phyloP scores from a whole-genome alignment of 2,329 filamentous ascomycete species.

The Pseudogymnoascus sp. region DNA sequence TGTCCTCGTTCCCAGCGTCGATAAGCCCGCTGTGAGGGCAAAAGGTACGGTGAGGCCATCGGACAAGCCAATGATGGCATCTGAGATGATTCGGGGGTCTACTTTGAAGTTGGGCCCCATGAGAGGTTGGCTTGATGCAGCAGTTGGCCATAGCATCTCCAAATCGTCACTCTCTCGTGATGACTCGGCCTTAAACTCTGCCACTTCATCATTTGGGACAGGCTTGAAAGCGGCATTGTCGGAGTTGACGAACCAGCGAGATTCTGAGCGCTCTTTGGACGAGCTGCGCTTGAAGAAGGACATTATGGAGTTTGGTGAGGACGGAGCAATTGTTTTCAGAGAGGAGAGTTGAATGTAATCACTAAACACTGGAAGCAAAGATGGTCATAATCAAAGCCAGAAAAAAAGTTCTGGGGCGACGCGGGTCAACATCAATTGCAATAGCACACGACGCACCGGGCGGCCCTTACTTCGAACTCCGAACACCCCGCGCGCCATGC shows the following conservation, averaged over 20 bases:
- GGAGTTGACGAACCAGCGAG: background rate
- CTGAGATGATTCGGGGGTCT: constrained; percentile 33
- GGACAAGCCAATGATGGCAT: constrained; percentile 52
- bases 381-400: background rate
- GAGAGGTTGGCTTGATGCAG: background rate
- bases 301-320: background rate
- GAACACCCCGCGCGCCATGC: background rate
- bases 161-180: background rate
- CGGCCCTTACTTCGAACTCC: background rate
- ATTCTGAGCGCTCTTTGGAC: background rate
- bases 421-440: background rate
- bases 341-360: background rate
- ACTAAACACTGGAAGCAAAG: background rate
- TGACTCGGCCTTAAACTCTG: background rate
- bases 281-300: constrained; percentile 4
- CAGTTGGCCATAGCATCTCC: constrained; percentile 1
- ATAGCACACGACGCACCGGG: background rate
- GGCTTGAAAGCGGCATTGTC: background rate
- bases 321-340: background rate
- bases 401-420: background rate
- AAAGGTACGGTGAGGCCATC: constrained; percentile 58
- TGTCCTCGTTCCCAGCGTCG: constrained; percentile 39
- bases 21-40: constrained; percentile 51
- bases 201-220: background rate
- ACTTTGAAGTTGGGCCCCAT: constrained; percentile 13